A percentile compares a stretch with the other conserved stretches of the same genome.
Evolutionary conservation across 345 rosid species (phyloP).

Genomic region (Erucastrum elatum): DNA sequence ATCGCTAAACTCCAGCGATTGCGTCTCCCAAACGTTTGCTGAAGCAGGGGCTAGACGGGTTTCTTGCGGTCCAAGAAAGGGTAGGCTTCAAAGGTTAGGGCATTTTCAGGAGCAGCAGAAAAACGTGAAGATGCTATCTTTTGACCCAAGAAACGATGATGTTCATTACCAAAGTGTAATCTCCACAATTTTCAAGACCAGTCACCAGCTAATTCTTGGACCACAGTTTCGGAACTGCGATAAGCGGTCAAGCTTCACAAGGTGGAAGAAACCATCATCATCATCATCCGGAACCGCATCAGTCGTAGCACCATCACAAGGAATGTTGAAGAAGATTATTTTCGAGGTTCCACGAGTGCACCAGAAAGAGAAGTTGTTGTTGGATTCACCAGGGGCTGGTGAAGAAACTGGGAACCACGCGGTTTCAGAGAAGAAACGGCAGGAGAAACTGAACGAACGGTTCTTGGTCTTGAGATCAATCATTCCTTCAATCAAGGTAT

Average conservation of each 20-base stretch:
- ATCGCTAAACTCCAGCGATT: slow-evolving; percentile 72
- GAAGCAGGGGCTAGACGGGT: slow-evolving; percentile 43
- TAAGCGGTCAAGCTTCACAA: slow-evolving; percentile 57
- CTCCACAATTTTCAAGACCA: slow-evolving; percentile 59
- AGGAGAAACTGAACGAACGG: slow-evolving; percentile 58
- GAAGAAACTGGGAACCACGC: slow-evolving; percentile 49
- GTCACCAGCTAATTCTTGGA: slow-evolving; percentile 57
- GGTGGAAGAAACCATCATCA: slow-evolving; percentile 54
- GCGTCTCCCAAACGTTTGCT: slow-evolving; percentile 61
- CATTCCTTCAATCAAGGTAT: slow-evolving; percentile 50
- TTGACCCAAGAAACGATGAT: slow-evolving; percentile 41
- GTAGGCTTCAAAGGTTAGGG: slow-evolving; percentile 34
- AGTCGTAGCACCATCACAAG: slow-evolving; percentile 40
- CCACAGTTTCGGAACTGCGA: slow-evolving; percentile 44
- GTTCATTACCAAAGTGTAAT: slow-evolving; percentile 65
- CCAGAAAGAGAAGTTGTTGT: slow-evolving; percentile 32
- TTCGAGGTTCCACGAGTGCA: slow-evolving; percentile 71
- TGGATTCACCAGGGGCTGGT: slow-evolving; percentile 42
- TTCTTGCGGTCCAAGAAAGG: slow-evolving; percentile 32
- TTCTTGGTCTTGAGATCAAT: slow-evolving; percentile 60
- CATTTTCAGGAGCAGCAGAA: slow-evolving; percentile 42
- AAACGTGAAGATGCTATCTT: slow-evolving; percentile 37
- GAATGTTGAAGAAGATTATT: slow-evolving; percentile 66
- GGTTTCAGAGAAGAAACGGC: slow-evolving; percentile 49
- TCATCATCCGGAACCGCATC: slow-evolving; percentile 30